These are phyloP conservation scores for Lachnellula suecica DNA, from an alignment of 2,329 filamentous ascomycete species.

Conservation along the genomic window DNA sequence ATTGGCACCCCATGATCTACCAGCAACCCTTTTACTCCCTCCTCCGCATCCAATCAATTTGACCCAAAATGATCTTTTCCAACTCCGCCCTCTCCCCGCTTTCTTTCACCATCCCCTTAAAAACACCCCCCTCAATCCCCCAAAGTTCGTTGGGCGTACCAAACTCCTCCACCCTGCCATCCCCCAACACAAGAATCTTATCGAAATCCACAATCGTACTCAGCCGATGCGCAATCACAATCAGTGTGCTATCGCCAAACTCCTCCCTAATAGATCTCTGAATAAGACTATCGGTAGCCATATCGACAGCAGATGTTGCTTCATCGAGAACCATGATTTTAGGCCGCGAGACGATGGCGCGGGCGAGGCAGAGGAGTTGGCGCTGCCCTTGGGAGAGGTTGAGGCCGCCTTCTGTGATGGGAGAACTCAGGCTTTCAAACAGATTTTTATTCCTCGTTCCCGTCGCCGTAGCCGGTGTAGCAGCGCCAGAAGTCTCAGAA, in stretches of 20 bases:
- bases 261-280: conserved; percentile 72
- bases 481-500: conserved; percentile 18
- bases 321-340: conserved; percentile 81
- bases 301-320: conserved; percentile 76
- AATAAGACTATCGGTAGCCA: conserved; percentile 72
- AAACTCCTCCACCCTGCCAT: conserved; percentile 67
- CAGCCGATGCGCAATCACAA: conserved; percentile 75
- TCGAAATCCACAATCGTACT: conserved; percentile 79
- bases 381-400: conserved; percentile 77
- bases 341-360: conserved; percentile 69
- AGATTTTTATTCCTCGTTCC: conserved; percentile 57
- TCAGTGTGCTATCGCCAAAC: conserved; percentile 65
- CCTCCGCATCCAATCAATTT: neutral
- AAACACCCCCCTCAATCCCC: conserved; percentile 45
- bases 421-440: conserved; percentile 60
- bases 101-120: conserved; percentile 62
- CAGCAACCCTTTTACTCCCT: too few species aligned
- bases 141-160: conserved; percentile 64
- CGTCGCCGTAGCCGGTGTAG: conserved; percentile 31
- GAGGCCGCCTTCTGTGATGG: conserved; percentile 69
- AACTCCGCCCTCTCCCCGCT: conserved; percentile 52
- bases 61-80: conserved; percentile 20
- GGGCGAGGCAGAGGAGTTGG: conserved; percentile 73
- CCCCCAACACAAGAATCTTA: conserved; percentile 68
- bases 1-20: neutral